Conservation (phyloP, 495 filamentous ascomycete species). For the Jackrogersella minutella region DNA sequence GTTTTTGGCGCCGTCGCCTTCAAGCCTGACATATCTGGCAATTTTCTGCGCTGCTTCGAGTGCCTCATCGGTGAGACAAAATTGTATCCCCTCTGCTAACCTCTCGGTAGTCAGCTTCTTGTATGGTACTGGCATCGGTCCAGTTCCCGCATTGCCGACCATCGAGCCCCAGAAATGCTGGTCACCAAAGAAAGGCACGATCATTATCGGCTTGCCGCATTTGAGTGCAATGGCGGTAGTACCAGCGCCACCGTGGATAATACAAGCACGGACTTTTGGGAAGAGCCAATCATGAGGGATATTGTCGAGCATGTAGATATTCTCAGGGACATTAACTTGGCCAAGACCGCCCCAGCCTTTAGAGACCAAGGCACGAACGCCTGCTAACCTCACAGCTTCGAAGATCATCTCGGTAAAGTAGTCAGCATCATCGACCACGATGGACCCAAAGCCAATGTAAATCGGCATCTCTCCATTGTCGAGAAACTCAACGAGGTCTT, state of each 20-base stretch:
- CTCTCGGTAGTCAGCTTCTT: slow-evolving; percentile 69
- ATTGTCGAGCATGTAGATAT: slow-evolving; percentile 70
- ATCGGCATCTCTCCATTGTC: slow-evolving; percentile 63
- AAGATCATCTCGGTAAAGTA: slow-evolving; percentile 69
- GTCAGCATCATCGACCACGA: slow-evolving; percentile 72
- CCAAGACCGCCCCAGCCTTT: slow-evolving; percentile 74
- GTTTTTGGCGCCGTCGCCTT: slow-evolving; percentile 77
- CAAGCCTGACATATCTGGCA: slow-evolving; percentile 66
- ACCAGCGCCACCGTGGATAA: slow-evolving; percentile 73
- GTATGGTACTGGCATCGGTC: slow-evolving; percentile 75
- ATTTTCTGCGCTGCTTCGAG: slow-evolving; percentile 64
- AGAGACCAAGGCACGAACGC: slow-evolving; percentile 68
- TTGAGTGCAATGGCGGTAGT: slow-evolving; percentile 72
- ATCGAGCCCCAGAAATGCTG: slow-evolving; percentile 87
- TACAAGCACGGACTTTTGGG: slow-evolving; percentile 63
- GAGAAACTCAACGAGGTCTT: slow-evolving; percentile 63
- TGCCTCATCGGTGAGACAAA: slow-evolving; percentile 68
- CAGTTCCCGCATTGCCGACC: slow-evolving; percentile 70
- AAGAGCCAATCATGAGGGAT: slow-evolving; percentile 76
- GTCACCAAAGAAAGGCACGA: slow-evolving; percentile 75
- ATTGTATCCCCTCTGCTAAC: slow-evolving; percentile 73
- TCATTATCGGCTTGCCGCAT: slow-evolving; percentile 69
- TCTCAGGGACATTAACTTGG: slow-evolving; percentile 62
- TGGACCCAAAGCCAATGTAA: slow-evolving; percentile 75
- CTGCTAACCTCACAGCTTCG: slow-evolving; percentile 64